Evolutionary conservation across 805 yeast genomes (phyloP), one percentile per base, ranked within the genome.

Genomic region (Sugiyamaella qingdaonensis): DNA sequence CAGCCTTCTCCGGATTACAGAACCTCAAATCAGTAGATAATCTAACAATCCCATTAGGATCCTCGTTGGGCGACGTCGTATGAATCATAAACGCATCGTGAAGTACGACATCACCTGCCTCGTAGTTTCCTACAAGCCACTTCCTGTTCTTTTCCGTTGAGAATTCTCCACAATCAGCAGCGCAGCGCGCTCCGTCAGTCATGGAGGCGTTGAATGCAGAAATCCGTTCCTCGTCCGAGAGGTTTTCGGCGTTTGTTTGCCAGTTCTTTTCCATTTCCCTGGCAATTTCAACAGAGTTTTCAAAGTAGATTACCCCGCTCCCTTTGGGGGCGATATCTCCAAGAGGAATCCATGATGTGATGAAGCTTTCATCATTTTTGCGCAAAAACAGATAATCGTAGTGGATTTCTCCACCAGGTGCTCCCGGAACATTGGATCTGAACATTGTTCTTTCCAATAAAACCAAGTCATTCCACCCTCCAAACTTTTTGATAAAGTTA

Each of bases 91-190:
- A 48, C 29, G 37, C 48, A 24, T 39, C 24, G 32, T 48, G 52
- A 24, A 48, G 31, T 4, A 48, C 33, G 14, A 48, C 52, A 48
- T 48, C 52, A 11, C 52, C 52, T 2, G 52, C 52, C 24, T 48
- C 52, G 29, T 48, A 48, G 24, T 48, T 48, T 4, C 27, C 47
- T 10, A 48, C 52, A 5, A 48, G n/a, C 52, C 52, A 48, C 2
- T 39, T 41, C 29, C 21, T 48, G 29, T 35, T 35, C 21, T 18
- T 48, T 4, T n/a, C 19, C 19, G 5, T 11, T 14, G 52, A 24
- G 31, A 41, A 48, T 48, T 48, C 46, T 10, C 27, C 52, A 7
- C 37, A 33, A 48, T 48, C 52, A 7, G 19, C 16, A 16, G 47
- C 47, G 24, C 52, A 48, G 10, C 46, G 16, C 2, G 52, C 46